Evolutionary conservation across 768 basidiomycete species (phyloP).

Genomic region (Boletus fagicola): DNA sequence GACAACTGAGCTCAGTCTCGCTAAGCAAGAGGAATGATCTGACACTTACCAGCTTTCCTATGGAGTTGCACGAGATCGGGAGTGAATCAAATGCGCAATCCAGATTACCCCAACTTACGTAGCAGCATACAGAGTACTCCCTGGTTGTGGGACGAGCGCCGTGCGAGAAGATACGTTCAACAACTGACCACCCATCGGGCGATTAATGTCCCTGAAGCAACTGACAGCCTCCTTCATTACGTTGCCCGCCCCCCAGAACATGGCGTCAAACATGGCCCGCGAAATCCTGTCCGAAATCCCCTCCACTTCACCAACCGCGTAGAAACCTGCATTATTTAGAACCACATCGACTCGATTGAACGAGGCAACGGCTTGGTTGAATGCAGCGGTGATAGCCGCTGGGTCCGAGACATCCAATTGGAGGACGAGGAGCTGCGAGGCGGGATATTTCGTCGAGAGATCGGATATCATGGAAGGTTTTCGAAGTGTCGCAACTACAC

Average conservation of each 20-base stretch:
- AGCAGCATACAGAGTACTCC: slow-evolving; percentile 25
- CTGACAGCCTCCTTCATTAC: slow-evolving; percentile 34
- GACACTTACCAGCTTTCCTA: slow-evolving; percentile 23
- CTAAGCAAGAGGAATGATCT: background rate
- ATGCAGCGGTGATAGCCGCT: slow-evolving; percentile 36
- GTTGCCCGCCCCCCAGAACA: slow-evolving; percentile 34
- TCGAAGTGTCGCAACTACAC: slow-evolving; percentile 45
- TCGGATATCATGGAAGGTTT: slow-evolving; percentile 36
- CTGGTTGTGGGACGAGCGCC: slow-evolving; percentile 24
- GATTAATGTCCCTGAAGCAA: slow-evolving; percentile 39
- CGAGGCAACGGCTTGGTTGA: slow-evolving; percentile 30
- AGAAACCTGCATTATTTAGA: slow-evolving; percentile 43
- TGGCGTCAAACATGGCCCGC: slow-evolving; percentile 50
- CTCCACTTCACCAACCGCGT: slow-evolving; percentile 58
- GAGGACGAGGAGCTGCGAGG: slow-evolving; percentile 38
- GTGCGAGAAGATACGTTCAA: slow-evolving; percentile 35
- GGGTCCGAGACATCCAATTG: slow-evolving; percentile 41
- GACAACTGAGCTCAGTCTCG: background rate
- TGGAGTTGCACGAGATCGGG: background rate
- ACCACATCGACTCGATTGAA: slow-evolving; percentile 47
- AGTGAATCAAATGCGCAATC: background rate
- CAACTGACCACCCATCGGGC: slow-evolving; percentile 33
- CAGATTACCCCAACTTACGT: slow-evolving; percentile 20
- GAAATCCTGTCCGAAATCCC: slow-evolving; percentile 79
- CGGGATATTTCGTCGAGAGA: slow-evolving; percentile 30